phyloP scores from a whole-genome alignment of 345 rosid genomes.

The Pistacia atlantica region DNA sequence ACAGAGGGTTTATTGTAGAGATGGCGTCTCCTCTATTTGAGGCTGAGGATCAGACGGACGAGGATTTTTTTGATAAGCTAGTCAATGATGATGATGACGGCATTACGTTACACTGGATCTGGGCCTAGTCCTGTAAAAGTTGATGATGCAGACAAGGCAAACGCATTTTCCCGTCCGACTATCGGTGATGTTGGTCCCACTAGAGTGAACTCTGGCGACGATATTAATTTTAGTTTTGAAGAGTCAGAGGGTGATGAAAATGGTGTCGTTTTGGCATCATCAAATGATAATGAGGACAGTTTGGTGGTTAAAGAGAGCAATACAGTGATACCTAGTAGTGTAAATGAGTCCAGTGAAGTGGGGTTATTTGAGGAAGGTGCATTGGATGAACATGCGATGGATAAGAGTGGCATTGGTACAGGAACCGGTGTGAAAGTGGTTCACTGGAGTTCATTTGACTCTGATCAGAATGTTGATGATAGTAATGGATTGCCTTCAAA shows the following conservation, averaged over 20 bases:
- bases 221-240: not conserved
- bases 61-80: conserved; percentile 93
- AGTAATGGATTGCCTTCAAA: conserved; percentile 28
- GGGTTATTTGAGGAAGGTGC: conserved; percentile 8
- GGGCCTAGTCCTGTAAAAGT: not conserved
- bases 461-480: conserved; percentile 24
- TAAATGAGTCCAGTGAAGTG: not conserved
- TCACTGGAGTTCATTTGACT: conserved; percentile 39
- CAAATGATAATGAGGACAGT: not conserved
- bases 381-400: not conserved
- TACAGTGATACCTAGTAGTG: not conserved
- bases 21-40: conserved; percentile 84
- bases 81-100: conserved; percentile 57
- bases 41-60: conserved; percentile 92
- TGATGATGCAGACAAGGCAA: not conserved
- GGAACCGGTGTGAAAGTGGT: conserved; percentile 26
- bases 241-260: conserved; percentile 1
- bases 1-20: not conserved
- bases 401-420: not conserved
- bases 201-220: not conserved
- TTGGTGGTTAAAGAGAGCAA: conserved; percentile 4
- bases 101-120: conserved; percentile 1
- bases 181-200: not conserved
- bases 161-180: not conserved
- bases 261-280: not conserved